Percentiles rank a stretch among this genome's conserved stretches.
Evolutionary conservation across 2,329 filamentous ascomycete species (phyloP).

Genomic region (Colletotrichum sp.): DNA sequence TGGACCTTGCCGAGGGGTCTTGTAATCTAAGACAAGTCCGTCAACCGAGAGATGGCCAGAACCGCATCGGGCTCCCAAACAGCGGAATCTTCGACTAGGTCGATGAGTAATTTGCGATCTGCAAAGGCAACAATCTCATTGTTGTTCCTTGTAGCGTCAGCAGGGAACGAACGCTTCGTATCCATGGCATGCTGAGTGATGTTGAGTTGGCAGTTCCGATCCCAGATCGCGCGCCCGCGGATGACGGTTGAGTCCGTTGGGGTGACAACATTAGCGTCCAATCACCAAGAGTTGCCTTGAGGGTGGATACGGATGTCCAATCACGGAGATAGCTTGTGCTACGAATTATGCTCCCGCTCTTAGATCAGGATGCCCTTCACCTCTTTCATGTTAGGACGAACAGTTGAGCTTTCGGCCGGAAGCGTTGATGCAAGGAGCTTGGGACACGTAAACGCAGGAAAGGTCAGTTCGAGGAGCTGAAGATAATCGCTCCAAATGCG

Average conservation of each 20-base stretch:
- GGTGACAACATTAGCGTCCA: neutral
- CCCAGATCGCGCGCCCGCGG: neutral
- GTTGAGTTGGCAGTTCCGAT: neutral
- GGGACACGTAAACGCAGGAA: neutral
- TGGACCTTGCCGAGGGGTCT: neutral
- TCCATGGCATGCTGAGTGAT: neutral
- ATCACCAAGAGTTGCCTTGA: neutral
- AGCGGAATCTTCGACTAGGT: neutral
- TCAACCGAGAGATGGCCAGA: neutral
- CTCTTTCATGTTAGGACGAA: neutral
- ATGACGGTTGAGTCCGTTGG: constrained; percentile 1
- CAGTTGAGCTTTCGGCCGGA: neutral
- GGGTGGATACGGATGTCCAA: neutral
- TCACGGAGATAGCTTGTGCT: neutral
- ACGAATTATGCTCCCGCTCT: neutral
- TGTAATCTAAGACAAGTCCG: constrained; percentile 7
- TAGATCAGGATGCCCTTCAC: neutral
- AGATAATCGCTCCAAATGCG: constrained; percentile 2
- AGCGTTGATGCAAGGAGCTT: neutral
- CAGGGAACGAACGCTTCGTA: neutral
- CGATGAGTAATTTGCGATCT: neutral
- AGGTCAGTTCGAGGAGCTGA: neutral
- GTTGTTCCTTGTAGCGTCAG: neutral
- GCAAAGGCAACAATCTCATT: constrained; percentile 5
- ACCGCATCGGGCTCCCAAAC: neutral